Percentiles rank a stretch among this genome's conserved stretches.
phyloP scores from a whole-genome alignment of 306 rosid species.

The Clitoria ternatea region DNA sequence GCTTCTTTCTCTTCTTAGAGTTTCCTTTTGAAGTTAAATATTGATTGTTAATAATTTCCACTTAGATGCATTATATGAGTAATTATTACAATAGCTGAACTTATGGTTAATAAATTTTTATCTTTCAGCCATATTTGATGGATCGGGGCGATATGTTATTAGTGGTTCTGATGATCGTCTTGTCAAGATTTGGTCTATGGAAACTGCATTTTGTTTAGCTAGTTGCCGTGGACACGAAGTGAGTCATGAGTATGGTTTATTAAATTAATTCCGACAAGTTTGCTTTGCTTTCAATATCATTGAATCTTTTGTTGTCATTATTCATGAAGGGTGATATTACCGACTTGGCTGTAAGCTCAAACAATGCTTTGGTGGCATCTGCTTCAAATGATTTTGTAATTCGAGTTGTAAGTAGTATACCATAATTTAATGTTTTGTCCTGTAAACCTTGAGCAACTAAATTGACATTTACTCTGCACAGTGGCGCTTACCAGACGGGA shows the following conservation, averaged over 20 bases:
- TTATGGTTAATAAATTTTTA: slow-evolving; percentile 14
- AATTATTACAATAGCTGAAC: slow-evolving; percentile 2
- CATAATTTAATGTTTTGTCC: not conserved
- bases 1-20: slow-evolving; percentile 14
- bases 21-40: slow-evolving; percentile 17
- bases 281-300: slow-evolving; percentile 11
- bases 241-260: slow-evolving; percentile 38
- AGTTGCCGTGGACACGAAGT: slow-evolving; percentile 96
- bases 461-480: slow-evolving; percentile 32
- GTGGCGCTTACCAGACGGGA: slow-evolving; percentile 96
- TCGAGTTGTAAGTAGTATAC: slow-evolving; percentile 73
- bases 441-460: slow-evolving; percentile 17
- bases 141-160: slow-evolving; percentile 83
- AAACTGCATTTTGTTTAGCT: slow-evolving; percentile 84
- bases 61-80: not conserved
- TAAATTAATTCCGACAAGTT: slow-evolving; percentile 15
- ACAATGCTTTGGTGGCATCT: slow-evolving; percentile 89
- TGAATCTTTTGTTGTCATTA: slow-evolving; percentile 19
- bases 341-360: slow-evolving; percentile 63
- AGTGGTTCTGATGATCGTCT: slow-evolving; percentile 94
- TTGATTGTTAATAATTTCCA: not conserved
- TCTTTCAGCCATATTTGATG: slow-evolving; percentile 88
- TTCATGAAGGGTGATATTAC: slow-evolving; percentile 77
- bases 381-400: slow-evolving; percentile 84
- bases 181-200: slow-evolving; percentile 97